Base-by-base conservation (phyloP, 2,329 filamentous ascomycete species). In the Lizonia empirigonia region DNA sequence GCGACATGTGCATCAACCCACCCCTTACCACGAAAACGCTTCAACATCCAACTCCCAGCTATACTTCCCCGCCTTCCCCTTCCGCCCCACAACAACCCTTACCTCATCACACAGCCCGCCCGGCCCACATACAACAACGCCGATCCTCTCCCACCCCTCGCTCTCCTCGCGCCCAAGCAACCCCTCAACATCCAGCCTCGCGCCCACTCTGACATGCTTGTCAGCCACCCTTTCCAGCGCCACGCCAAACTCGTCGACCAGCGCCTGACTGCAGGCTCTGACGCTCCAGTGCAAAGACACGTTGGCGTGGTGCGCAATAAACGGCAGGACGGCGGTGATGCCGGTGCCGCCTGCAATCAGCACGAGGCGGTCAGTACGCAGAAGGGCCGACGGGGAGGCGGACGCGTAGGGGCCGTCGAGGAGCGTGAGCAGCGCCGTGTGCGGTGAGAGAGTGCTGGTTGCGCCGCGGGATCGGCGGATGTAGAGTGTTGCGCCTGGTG, bases 271-370 rank as follows among this genome's bases (percentile, higher is more conserved):
- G 1, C 59, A 63, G 1, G 44, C 34, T 44, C 65, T 69, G 7
- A 76, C 58, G 41, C 74, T 74, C 74, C 75, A 78, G 22, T 39
- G 59, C 4, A 79, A 62, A 54, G 76, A 77, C 5, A 71, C 63
- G 50, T 77, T 77, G 15, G 48, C 36, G 44, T 78, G 76, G 29
- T 52, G 46, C 7, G 49, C 35, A 2, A 73, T 33, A 37, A 66
- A 76, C 1, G 76, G 70, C 3, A 80, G 52, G 5, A 78, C 33
- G 4, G 67, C 75, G 0, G 78, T 80, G 60, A 80, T 77, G 20
- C 78, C 78, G 22, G 80, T 77, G 8, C 77, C 78, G 12, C 79
- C 78, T 1, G 64, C 73, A 39, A 80, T 69, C 12, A 77, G 65
- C 3, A 81, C 49, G 0, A 80, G 42, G 6, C 61, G 61, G 36